Evolutionary conservation across 208 protist species (phyloP).

Genomic region (Crithidia expoeki): DNA sequence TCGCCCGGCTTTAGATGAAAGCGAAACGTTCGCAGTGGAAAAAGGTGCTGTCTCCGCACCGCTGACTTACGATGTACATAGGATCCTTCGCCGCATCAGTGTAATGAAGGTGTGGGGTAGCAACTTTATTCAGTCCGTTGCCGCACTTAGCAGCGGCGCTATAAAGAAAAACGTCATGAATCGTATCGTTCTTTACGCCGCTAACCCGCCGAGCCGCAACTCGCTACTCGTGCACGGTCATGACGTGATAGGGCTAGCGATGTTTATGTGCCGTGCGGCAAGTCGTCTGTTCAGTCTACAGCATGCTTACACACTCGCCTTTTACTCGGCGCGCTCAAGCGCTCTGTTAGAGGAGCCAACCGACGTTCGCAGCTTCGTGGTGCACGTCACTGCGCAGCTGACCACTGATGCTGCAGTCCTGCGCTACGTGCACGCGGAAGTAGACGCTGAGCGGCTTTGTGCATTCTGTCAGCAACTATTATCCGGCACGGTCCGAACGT

Average conservation of each 20-base stretch:
- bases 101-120: conserved; percentile 20
- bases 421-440: conserved; percentile 58
- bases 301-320: conserved; percentile 51
- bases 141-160: conserved; percentile 12
- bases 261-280: conserved; percentile 46
- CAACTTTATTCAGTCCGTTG: conserved; percentile 28
- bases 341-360: conserved; percentile 61
- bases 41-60: not conserved
- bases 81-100: conserved; percentile 8
- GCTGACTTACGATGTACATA: not conserved
- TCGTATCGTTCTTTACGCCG: conserved; percentile 70
- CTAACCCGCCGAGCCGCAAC: conserved; percentile 84
- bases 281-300: conserved; percentile 32
- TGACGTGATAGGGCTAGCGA: conserved; percentile 40
- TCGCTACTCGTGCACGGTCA: conserved; percentile 53
- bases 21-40: not conserved
- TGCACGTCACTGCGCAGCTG: conserved; percentile 68
- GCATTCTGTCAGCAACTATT: conserved; percentile 55
- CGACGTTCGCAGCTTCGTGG: conserved; percentile 67
- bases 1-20: too few relatives aligned
- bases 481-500: conserved; percentile 27
- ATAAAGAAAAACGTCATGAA: conserved; percentile 66
- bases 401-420: conserved; percentile 59
- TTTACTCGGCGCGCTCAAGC: conserved; percentile 52
- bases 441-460: conserved; percentile 61